phyloP scores from a whole-genome alignment of 306 rosid species.

The Crotalaria pallida region DNA sequence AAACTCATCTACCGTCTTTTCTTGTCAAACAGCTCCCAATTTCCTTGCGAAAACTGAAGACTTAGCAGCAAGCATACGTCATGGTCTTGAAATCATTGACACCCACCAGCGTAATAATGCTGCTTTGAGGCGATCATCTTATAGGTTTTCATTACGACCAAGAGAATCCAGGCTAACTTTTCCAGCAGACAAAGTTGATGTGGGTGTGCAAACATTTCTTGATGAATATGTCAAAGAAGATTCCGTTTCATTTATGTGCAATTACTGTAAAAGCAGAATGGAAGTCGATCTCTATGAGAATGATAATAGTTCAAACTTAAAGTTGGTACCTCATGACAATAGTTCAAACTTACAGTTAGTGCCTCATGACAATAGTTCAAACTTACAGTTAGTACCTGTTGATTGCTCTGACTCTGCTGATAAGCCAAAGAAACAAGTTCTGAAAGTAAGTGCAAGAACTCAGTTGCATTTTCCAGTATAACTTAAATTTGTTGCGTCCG shows the following conservation, averaged over 20 bases:
- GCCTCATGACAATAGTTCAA: no score
- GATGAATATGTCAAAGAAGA: constrained; percentile 47
- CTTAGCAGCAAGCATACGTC: constrained; percentile 89
- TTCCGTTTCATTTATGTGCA: constrained; percentile 47
- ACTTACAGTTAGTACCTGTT: constrained; percentile 61
- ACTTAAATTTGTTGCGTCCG: constrained; percentile 3
- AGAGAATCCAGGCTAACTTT: constrained; percentile 48
- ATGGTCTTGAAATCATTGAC: constrained; percentile 83
- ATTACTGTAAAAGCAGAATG: constrained; percentile 56
- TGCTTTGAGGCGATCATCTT: constrained; percentile 64
- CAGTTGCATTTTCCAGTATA: constrained; percentile 21
- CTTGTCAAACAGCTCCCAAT: constrained; percentile 43
- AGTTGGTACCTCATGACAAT: no score
- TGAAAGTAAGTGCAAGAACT: constrained; percentile 57
- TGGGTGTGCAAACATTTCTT: constrained; percentile 66
- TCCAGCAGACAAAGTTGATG: constrained; percentile 58
- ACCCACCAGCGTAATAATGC: constrained; percentile 59
- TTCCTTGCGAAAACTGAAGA: constrained; percentile 52
- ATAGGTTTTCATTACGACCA: constrained; percentile 68
- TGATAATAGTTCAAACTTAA: constrained; percentile 39
- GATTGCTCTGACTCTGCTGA: constrained; percentile 59
- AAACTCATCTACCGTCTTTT: constrained; percentile 34
- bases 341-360: no score
- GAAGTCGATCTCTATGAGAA: constrained; percentile 48
- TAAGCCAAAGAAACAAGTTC: constrained; percentile 67